Percentiles rank a stretch among this genome's conserved stretches.
phyloP scores from a whole-genome alignment of 2,329 filamentous ascomycete species.

The Helotiales sp. region DNA sequence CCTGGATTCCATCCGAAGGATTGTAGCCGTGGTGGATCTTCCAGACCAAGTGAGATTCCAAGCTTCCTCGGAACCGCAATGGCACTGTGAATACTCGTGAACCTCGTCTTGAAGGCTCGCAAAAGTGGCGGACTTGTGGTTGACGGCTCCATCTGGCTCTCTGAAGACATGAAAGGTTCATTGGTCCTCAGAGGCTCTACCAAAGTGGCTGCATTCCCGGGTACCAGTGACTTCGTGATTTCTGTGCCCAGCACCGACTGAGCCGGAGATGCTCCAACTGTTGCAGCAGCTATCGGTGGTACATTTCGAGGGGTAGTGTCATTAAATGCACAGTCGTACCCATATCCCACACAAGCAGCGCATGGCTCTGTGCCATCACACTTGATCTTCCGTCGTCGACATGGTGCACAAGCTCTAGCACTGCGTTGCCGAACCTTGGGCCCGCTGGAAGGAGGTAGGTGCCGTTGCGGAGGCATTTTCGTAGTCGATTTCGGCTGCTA shows the following conservation, averaged over 20 bases:
- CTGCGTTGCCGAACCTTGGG: slow-evolving; percentile 17
- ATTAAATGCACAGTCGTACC: slow-evolving; percentile 22
- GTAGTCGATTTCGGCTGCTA: background rate
- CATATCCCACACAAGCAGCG: slow-evolving; percentile 22
- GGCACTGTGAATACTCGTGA: slow-evolving; percentile 33
- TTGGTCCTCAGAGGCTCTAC: background rate
- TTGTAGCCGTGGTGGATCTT: slow-evolving; percentile 38
- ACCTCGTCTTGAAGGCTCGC: slow-evolving; percentile 16
- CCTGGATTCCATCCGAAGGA: slow-evolving; percentile 40
- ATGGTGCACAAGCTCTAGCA: slow-evolving; percentile 26
- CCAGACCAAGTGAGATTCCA: slow-evolving; percentile 34
- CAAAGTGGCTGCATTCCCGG: background rate
- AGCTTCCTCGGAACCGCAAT: slow-evolving; percentile 37
- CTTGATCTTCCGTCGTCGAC: slow-evolving; percentile 29
- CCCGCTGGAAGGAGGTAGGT: background rate
- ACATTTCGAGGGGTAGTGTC: background rate
- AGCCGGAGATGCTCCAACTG: background rate
- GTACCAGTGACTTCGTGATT: background rate
- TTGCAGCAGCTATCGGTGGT: background rate
- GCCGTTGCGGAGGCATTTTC: slow-evolving; percentile 7
- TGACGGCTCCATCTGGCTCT: slow-evolving; percentile 1
- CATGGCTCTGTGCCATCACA: slow-evolving; percentile 27
- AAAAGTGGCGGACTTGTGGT: slow-evolving; percentile 3
- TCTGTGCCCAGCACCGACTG: background rate
- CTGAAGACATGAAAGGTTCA: slow-evolving; percentile 26